Evolutionary conservation across 2,329 filamentous ascomycete genomes (phyloP).

Genomic region (Pseudocercospora musae): DNA sequence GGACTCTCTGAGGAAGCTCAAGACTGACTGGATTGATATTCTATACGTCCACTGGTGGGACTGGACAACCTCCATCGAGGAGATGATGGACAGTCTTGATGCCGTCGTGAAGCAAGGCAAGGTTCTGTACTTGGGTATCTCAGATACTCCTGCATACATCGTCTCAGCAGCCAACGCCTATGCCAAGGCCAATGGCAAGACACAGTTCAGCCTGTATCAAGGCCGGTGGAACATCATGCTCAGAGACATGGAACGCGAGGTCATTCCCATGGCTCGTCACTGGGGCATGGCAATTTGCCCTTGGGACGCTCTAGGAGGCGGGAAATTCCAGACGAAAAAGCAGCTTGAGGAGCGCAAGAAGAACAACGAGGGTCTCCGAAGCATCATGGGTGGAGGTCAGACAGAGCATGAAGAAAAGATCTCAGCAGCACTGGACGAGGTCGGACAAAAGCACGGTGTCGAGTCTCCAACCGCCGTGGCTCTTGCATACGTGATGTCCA

Average conservation of each 20-base stretch:
- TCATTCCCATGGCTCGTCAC: conserved; percentile 44
- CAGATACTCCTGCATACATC: conserved; percentile 46
- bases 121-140: conserved; percentile 46
- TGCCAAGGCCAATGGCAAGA: conserved; percentile 38
- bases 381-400: conserved; percentile 27
- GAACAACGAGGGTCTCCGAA: conserved; percentile 34
- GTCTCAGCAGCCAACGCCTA: conserved; percentile 39
- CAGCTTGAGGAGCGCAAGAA: conserved; percentile 46
- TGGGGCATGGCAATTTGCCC: conserved; percentile 50
- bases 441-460: conserved; percentile 55
- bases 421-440: conserved; percentile 57
- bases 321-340: conserved; percentile 43
- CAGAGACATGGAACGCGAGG: conserved; percentile 45
- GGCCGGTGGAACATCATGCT: conserved; percentile 43
- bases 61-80: conserved; percentile 41
- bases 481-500: conserved; percentile 70
- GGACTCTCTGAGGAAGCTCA: conserved; percentile 48
- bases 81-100: conserved; percentile 46
- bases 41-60: conserved; percentile 42
- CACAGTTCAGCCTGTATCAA: conserved; percentile 37
- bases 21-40: conserved; percentile 68
- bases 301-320: conserved; percentile 50
- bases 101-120: conserved; percentile 41
- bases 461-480: conserved; percentile 39
- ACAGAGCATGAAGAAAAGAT: conserved; percentile 50